phyloP scores from a whole-genome alignment of 495 filamentous ascomycete species.

The Neurospora sp. region DNA sequence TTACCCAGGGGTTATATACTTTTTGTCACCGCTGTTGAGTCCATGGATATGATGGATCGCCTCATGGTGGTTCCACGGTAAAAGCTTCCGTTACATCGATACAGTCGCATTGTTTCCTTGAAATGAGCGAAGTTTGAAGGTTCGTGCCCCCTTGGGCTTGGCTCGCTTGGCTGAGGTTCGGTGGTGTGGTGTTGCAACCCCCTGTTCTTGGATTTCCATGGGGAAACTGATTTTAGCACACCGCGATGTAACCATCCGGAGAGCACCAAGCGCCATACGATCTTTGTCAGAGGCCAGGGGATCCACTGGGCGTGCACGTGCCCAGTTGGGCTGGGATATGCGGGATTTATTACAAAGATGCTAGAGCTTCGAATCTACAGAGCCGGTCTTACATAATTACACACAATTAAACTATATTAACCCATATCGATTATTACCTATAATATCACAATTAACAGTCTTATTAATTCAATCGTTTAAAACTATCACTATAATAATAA shows the following conservation, averaged over 20 bases:
- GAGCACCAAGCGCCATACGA: background rate
- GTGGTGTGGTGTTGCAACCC: background rate
- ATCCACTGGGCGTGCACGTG: too few species aligned
- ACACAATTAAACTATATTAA: too few species aligned
- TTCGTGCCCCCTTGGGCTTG: background rate
- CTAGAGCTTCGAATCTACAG: too few species aligned
- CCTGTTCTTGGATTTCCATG: background rate
- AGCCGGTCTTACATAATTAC: too few species aligned
- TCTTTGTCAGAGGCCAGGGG: too few species aligned
- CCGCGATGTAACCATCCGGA: background rate
- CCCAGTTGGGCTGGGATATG: too few species aligned
- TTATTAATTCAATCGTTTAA: too few species aligned
- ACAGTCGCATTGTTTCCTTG: background rate
- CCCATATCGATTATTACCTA: too few species aligned
- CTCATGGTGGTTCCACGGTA: background rate
- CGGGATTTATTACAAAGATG: too few species aligned
- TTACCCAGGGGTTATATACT: conserved; percentile 2
- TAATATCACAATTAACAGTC: too few species aligned
- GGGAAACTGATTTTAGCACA: background rate
- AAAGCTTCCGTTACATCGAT: background rate
- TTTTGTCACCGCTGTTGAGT: background rate
- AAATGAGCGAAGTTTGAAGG: background rate
- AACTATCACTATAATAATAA: too few species aligned
- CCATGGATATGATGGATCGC: background rate
- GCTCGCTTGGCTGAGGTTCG: background rate